phyloP scores from a whole-genome alignment of 225 moss, liverwort and hornwort genomes.

The Physcomitrellopsis africana region DNA sequence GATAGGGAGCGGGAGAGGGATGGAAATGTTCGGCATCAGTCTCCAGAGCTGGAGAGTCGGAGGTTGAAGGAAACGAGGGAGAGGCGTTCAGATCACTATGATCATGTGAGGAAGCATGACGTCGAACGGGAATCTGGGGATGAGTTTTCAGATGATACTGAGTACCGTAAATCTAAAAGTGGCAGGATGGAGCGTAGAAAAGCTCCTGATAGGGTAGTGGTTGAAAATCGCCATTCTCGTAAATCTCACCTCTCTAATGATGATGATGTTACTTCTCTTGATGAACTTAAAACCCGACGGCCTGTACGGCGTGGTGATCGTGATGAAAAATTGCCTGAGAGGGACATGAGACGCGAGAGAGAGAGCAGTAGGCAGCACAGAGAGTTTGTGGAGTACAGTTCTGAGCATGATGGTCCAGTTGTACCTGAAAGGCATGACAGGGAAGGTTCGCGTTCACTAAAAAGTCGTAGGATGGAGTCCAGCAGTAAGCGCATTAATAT shows the following conservation, averaged over 20 bases:
- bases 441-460: conserved; percentile 57
- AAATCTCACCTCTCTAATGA: conserved; percentile 76
- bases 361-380: conserved; percentile 62
- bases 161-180: conserved; percentile 65
- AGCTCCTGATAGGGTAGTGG: conserved; percentile 55
- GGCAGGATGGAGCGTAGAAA: conserved; percentile 65
- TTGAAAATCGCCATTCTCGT: conserved; percentile 57
- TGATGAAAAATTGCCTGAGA: conserved; percentile 43
- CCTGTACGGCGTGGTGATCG: conserved; percentile 48
- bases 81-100: conserved; percentile 62
- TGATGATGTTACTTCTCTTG: conserved; percentile 71
- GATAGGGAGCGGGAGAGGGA: conserved; percentile 88
- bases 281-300: conserved; percentile 66
- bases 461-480: conserved; percentile 64
- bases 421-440: conserved; percentile 54
- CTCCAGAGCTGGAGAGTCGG: conserved; percentile 74
- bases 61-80: conserved; percentile 70
- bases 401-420: conserved; percentile 66
- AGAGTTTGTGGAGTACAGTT: conserved; percentile 64
- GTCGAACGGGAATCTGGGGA: conserved; percentile 72
- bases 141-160: conserved; percentile 70
- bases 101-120: conserved; percentile 68
- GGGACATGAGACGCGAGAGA: conserved; percentile 47
- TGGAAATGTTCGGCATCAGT: conserved; percentile 61
- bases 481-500: conserved; percentile 53